These are phyloP conservation scores for Aurifilum marmelostoma DNA, from an alignment of 2,329 filamentous ascomycete species.

Conservation along the genomic window DNA sequence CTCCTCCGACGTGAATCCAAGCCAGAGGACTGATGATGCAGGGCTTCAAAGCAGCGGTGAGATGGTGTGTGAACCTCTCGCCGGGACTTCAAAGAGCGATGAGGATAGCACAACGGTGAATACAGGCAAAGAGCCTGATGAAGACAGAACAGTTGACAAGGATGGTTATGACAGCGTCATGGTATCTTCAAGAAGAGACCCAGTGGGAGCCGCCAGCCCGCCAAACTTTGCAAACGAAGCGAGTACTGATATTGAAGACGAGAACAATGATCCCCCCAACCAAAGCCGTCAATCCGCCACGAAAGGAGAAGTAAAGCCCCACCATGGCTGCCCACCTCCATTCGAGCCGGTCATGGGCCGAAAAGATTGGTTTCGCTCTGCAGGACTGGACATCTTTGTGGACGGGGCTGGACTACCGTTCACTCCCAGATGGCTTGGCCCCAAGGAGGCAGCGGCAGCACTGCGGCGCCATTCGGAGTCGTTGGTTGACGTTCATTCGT, in stretches of 20 bases:
- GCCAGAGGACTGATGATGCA: neutral
- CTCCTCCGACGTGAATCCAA: too few relatives aligned
- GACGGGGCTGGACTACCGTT: conserved; percentile 5
- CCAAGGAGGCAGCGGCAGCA: neutral
- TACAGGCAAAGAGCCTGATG: neutral
- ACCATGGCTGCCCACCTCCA: neutral
- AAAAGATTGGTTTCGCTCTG: conserved; percentile 2
- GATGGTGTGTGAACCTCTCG: neutral
- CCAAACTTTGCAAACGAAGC: too few relatives aligned
- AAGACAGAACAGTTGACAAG: neutral
- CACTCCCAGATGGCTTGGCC: neutral
- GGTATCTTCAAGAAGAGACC: neutral
- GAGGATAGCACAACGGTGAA: too few relatives aligned
- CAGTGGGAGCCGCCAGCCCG: too few relatives aligned
- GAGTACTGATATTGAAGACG: neutral
- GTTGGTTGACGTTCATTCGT: conserved; percentile 1
- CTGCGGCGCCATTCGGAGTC: neutral
- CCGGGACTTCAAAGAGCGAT: neutral
- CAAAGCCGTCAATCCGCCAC: neutral
- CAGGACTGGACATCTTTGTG: neutral
- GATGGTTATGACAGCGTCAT: too few relatives aligned
- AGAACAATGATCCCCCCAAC: neutral
- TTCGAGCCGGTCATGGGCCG: neutral
- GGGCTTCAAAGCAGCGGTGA: neutral
- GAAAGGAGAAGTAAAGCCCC: neutral